phyloP scores from a whole-genome alignment of 495 filamentous ascomycete genomes.

The Penicillium salamii region DNA sequence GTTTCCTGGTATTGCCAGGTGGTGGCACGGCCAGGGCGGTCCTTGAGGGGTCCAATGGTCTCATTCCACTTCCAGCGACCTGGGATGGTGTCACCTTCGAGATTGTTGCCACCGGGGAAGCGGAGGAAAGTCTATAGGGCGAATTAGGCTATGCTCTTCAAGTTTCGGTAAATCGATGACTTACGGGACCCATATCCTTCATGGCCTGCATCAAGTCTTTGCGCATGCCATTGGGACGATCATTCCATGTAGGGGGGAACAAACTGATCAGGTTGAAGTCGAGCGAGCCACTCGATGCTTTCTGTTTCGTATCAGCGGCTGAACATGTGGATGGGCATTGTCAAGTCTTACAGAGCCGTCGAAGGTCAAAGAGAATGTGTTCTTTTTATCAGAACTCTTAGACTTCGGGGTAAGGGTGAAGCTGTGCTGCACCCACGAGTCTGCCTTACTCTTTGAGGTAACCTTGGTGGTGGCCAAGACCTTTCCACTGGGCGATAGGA shows the following conservation, averaged over 20 bases:
- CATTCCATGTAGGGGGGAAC: slow-evolving; percentile 61
- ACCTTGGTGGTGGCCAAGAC: slow-evolving; percentile 30
- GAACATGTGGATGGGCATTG: background rate
- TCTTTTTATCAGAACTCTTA: slow-evolving; percentile 57
- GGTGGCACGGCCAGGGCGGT: slow-evolving; percentile 58
- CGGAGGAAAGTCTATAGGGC: slow-evolving; percentile 54
- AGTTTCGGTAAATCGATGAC: background rate
- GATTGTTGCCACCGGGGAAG: slow-evolving; percentile 66
- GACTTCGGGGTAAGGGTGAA: slow-evolving; percentile 29
- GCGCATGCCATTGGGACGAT: slow-evolving; percentile 60
- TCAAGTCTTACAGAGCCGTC: slow-evolving; percentile 40
- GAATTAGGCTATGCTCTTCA: background rate
- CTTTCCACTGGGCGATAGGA: slow-evolving; percentile 30
- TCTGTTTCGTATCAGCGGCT: slow-evolving; percentile 11
- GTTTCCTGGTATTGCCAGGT: slow-evolving; percentile 61
- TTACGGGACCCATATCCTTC: slow-evolving; percentile 39
- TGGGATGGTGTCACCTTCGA: slow-evolving; percentile 52
- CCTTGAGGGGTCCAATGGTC: slow-evolving; percentile 60
- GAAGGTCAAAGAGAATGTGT: slow-evolving; percentile 61
- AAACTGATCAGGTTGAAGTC: slow-evolving; percentile 66
- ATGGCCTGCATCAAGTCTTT: slow-evolving; percentile 59
- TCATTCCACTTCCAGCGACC: slow-evolving; percentile 67
- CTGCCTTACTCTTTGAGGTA: slow-evolving; percentile 22
- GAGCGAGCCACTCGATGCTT: slow-evolving; percentile 46
- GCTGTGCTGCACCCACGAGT: slow-evolving; percentile 32